Conservation (phyloP, 345 rosid genomes). For the Citrus hindsii region DNA sequence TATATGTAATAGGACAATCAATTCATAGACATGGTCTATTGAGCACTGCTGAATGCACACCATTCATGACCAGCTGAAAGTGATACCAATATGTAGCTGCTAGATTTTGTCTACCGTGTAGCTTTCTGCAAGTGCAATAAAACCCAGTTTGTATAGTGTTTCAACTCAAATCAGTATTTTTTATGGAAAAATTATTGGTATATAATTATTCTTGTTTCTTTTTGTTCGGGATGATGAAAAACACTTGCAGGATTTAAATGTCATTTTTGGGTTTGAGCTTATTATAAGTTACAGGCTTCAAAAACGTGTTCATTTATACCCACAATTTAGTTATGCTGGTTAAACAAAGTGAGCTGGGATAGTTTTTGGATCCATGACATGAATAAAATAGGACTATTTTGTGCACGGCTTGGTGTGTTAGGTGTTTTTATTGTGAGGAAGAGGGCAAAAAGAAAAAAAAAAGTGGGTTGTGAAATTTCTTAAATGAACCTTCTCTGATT, state of each 20-base stretch:
- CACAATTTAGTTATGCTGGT: background rate
- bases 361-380: too few species aligned
- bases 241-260: background rate
- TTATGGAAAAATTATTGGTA: background rate
- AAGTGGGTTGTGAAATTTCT: too few species aligned
- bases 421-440: too few species aligned
- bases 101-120: slow-evolving; percentile 22
- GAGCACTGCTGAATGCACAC: slow-evolving; percentile 71
- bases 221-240: background rate
- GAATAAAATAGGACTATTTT: too few species aligned
- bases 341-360: background rate
- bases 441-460: too few species aligned
- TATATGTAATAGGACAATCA: slow-evolving; percentile 56
- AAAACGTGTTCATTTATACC: background rate
- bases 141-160: slow-evolving; percentile 31
- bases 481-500: too few species aligned
- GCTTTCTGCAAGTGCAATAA: slow-evolving; percentile 12
- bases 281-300: too few species aligned
- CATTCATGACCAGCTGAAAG: slow-evolving; percentile 34
- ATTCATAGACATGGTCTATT: slow-evolving; percentile 69
- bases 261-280: too few species aligned
- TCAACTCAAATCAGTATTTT: background rate
- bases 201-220: background rate
- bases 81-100: background rate
- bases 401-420: too few species aligned